Evolutionary conservation across 2,329 filamentous ascomycete genomes (phyloP).

Genomic region (Colletotrichum orbiculare): DNA sequence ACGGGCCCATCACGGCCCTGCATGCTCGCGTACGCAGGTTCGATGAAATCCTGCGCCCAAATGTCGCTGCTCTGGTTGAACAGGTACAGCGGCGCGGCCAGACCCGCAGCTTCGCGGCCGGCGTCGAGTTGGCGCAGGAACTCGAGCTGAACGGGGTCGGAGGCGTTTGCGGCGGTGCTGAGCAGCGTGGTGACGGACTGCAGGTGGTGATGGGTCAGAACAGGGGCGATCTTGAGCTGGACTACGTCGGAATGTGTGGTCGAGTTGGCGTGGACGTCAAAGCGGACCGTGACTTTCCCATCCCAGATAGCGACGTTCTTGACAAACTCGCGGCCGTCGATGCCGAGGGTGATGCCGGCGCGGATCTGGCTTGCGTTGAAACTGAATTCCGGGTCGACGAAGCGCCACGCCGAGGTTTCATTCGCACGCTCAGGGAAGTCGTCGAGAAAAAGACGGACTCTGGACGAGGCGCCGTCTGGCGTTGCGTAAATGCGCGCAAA

Average conservation of each 20-base stretch:
- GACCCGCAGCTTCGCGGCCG: constrained; percentile 29
- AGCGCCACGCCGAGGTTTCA: constrained; percentile 40
- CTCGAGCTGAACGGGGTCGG: constrained; percentile 12
- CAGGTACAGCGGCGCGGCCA: constrained; percentile 38
- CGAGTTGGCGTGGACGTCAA: constrained; percentile 43
- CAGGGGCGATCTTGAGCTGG: constrained; percentile 48
- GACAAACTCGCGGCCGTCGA: constrained; percentile 48
- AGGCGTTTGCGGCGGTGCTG: constrained; percentile 31
- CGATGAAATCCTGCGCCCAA: constrained; percentile 54
- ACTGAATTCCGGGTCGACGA: constrained; percentile 41
- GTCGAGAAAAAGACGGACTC: constrained; percentile 45
- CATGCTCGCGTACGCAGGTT: constrained; percentile 52
- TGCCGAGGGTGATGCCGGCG: constrained; percentile 47
- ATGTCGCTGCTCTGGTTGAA: constrained; percentile 44
- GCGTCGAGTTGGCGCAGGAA: constrained; percentile 40
- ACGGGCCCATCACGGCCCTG: constrained; percentile 48
- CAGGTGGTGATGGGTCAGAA: constrained; percentile 51
- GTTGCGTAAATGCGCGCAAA: constrained; percentile 37
- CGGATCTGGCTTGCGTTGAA: constrained; percentile 45
- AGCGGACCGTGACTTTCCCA: constrained; percentile 42
- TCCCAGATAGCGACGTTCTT: constrained; percentile 42
- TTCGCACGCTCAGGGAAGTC: constrained; percentile 1
- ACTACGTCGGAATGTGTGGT: constrained; percentile 42
- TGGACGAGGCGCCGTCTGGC: constrained; percentile 14
- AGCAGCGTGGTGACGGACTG: constrained; percentile 45